Conservation (phyloP, 2,329 filamentous ascomycete species). For the Phialemonium atrogriseum region DNA sequence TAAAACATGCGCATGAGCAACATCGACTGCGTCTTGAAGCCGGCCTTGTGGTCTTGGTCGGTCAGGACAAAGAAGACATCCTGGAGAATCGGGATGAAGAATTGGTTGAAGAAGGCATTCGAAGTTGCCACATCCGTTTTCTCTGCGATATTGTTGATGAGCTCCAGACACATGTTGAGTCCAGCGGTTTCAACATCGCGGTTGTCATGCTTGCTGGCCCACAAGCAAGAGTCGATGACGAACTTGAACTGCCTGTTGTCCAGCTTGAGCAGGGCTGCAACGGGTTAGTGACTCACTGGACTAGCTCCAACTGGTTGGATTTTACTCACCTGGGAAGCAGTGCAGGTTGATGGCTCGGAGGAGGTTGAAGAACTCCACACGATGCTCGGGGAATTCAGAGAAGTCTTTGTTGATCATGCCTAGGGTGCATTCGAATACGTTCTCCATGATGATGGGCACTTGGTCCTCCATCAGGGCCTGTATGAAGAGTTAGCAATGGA, state of each 20-base stretch:
- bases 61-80: constrained; percentile 98
- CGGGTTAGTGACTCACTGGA: constrained; percentile 7
- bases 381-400: constrained; percentile 95
- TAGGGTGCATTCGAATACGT: constrained; percentile 94
- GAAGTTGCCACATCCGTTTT: constrained; percentile 78
- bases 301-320: constrained; percentile 5
- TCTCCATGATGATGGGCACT: constrained; percentile 95
- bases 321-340: constrained; percentile 69
- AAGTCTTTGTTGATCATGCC: constrained; percentile 99
- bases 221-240: constrained; percentile 98
- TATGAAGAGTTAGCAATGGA: constrained; percentile 6
- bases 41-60: constrained; percentile 96
- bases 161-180: constrained; percentile 94
- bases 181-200: constrained; percentile 94
- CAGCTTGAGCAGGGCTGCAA: constrained; percentile 70
- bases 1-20: constrained; percentile 93
- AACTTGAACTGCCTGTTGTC: constrained; percentile 98
- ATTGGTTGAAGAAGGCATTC: constrained; percentile 95
- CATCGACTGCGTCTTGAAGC: constrained; percentile 96
- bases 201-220: constrained; percentile 99
- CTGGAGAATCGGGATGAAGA: constrained; percentile 91
- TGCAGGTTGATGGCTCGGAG: constrained; percentile 92
- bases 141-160: constrained; percentile 96
- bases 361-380: constrained; percentile 99
- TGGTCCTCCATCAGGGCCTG: constrained; percentile 96